phyloP scores from a whole-genome alignment of 371 early-diverging fungal species.

The Rhizopus microsporus region DNA sequence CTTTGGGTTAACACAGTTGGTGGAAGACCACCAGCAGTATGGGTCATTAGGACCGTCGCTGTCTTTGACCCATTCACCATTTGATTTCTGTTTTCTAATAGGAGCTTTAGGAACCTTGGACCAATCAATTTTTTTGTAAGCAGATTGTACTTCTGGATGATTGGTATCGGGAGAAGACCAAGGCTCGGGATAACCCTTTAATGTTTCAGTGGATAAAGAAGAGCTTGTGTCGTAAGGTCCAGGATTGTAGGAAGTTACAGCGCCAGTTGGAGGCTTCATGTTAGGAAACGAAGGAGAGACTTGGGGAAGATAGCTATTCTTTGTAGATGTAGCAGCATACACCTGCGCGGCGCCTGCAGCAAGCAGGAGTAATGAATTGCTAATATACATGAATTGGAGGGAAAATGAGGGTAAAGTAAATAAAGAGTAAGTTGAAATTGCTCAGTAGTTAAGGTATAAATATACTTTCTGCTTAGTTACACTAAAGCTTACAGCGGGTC shows the following conservation, averaged over 20 bases:
- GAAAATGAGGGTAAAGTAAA: not conserved
- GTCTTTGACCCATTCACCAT: conserved; percentile 12
- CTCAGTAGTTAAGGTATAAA: no score
- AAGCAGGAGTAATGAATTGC: not conserved
- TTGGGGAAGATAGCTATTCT: conserved; percentile 2
- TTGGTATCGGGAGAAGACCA: conserved; percentile 36
- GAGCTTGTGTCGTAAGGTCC: conserved; percentile 7
- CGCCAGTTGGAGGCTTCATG: conserved; percentile 3
- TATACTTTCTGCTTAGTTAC: no score
- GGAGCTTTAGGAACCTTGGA: conserved; percentile 38
- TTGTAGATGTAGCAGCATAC: conserved; percentile 9
- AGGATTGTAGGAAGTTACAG: conserved; percentile 4
- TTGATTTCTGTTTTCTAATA: conserved; percentile 14
- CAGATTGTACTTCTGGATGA: conserved; percentile 37
- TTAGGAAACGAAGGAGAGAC: conserved; percentile 10
- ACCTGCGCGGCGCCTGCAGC: not conserved
- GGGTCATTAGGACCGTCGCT: conserved; percentile 23
- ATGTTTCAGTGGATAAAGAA: conserved; percentile 12
- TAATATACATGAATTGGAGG: not conserved
- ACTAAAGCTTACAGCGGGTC: no score
- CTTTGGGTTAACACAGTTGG: conserved; percentile 23
- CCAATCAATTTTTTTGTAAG: conserved; percentile 43
- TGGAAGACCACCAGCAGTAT: conserved; percentile 34
- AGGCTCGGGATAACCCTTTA: conserved; percentile 30
- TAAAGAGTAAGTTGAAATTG: not conserved